Conservation (phyloP, 306 rosid genomes). For the Heteromeles arbutifolia region DNA sequence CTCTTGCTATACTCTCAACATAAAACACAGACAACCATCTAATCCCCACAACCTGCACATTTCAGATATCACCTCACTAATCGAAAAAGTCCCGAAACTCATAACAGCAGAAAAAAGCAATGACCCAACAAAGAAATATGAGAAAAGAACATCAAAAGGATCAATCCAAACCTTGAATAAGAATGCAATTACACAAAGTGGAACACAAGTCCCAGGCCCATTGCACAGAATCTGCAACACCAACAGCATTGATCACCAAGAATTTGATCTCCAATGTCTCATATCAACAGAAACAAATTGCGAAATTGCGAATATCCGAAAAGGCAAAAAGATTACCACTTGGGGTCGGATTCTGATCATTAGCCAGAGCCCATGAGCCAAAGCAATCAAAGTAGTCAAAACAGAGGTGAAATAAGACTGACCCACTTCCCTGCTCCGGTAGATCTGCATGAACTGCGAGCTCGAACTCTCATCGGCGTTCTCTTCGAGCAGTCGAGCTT, state of each 20-base stretch:
- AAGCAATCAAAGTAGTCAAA: constrained; percentile 75
- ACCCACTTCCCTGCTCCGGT: constrained; percentile 92
- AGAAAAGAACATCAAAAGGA: neutral
- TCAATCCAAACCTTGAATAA: constrained; percentile 54
- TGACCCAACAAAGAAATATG: neutral
- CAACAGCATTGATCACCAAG: neutral
- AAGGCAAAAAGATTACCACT: constrained; percentile 50
- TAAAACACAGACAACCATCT: constrained; percentile 87
- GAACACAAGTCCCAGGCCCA: constrained; percentile 94
- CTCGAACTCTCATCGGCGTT: constrained; percentile 16
- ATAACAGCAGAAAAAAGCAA: neutral
- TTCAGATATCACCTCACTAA: constrained; percentile 16
- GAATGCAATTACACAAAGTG: constrained; percentile 77
- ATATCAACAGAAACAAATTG: neutral
- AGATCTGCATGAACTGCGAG: constrained; percentile 69
- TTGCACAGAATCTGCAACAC: constrained; percentile 75
- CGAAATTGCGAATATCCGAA: neutral
- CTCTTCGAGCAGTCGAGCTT: constrained; percentile 76
- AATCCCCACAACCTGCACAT: constrained; percentile 56
- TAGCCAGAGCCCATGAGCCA: constrained; percentile 61
- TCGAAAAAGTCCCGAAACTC: constrained; percentile 8
- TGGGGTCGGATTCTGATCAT: constrained; percentile 84
- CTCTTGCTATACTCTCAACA: constrained; percentile 96
- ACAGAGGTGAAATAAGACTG: constrained; percentile 88
- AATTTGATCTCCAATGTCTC: neutral